Conservation (phyloP, 2,329 filamentous ascomycete genomes). For the Exophiala mesophila region DNA sequence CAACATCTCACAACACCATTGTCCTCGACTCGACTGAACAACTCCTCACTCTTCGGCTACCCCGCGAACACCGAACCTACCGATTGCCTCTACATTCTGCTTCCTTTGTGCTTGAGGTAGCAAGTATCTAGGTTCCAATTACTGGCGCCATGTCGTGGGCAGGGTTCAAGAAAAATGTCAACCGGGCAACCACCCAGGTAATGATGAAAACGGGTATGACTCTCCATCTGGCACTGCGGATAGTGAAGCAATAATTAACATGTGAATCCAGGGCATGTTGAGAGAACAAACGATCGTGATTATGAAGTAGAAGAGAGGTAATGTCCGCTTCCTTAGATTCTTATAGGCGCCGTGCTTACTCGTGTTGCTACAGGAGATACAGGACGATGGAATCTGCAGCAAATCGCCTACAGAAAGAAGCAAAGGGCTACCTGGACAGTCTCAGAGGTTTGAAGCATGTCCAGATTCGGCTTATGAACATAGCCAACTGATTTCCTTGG, state of each 20-base stretch:
- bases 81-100: too few species aligned
- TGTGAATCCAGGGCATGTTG: slow-evolving; percentile 92
- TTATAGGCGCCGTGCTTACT: slow-evolving; percentile 1
- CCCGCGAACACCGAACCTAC: too few species aligned
- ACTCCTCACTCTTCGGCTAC: too few species aligned
- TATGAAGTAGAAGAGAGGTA: slow-evolving; percentile 96
- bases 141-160: slow-evolving; percentile 27
- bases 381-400: slow-evolving; percentile 96
- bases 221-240: too few species aligned
- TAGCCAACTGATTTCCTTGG: too few species aligned
- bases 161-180: slow-evolving; percentile 95
- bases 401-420: slow-evolving; percentile 89
- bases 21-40: too few species aligned
- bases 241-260: too few species aligned
- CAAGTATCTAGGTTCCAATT: too few species aligned
- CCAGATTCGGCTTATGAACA: too few species aligned
- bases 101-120: too few species aligned
- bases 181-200: slow-evolving; percentile 97
- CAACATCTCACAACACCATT: too few species aligned
- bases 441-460: slow-evolving; percentile 78
- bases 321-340: slow-evolving; percentile 11
- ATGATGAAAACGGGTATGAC: slow-evolving; percentile 93
- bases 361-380: slow-evolving; percentile 63
- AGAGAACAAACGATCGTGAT: slow-evolving; percentile 96
- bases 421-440: slow-evolving; percentile 95